These are phyloP conservation scores for Chrysoporthe puriensis DNA, from an alignment of 2,329 filamentous ascomycete genomes.

Conservation along the genomic window DNA sequence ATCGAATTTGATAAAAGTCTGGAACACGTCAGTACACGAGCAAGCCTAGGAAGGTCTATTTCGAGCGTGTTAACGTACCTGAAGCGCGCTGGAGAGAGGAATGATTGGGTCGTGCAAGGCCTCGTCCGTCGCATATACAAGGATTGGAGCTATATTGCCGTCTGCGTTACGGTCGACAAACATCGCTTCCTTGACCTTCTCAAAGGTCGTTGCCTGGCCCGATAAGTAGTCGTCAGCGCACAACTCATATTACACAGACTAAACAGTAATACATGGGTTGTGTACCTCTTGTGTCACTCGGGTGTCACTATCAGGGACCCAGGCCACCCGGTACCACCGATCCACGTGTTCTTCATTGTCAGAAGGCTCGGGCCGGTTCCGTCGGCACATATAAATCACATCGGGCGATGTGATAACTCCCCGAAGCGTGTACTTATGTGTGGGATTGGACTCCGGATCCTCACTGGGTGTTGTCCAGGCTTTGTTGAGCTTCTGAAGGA, in stretches of 20 bases:
- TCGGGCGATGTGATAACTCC: constrained; percentile 36
- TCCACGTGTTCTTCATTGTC: constrained; percentile 30
- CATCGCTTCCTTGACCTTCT: constrained; percentile 31
- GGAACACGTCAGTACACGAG: constrained; percentile 5
- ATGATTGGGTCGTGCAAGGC: constrained; percentile 33
- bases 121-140: constrained; percentile 39
- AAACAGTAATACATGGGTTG: not conserved
- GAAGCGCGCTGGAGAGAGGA: constrained; percentile 35
- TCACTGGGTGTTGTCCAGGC: constrained; percentile 23
- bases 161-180: constrained; percentile 27
- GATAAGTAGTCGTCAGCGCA: not conserved
- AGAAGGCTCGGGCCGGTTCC: constrained; percentile 31
- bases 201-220: constrained; percentile 30
- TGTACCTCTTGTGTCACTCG: constrained; percentile 31
- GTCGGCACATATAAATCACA: constrained; percentile 36
- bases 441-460: constrained; percentile 34
- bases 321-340: constrained; percentile 38
- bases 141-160: constrained; percentile 31
- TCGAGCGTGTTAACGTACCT: constrained; percentile 11
- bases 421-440: constrained; percentile 36
- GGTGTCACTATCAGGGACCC: constrained; percentile 28
- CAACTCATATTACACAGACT: not conserved
- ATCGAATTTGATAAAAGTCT: constrained; percentile 41
- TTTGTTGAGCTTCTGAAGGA: constrained; percentile 22
- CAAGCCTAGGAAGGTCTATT: not conserved